Base-by-base conservation (phyloP, 345 rosid species). In the Gossypium sturtianum region DNA sequence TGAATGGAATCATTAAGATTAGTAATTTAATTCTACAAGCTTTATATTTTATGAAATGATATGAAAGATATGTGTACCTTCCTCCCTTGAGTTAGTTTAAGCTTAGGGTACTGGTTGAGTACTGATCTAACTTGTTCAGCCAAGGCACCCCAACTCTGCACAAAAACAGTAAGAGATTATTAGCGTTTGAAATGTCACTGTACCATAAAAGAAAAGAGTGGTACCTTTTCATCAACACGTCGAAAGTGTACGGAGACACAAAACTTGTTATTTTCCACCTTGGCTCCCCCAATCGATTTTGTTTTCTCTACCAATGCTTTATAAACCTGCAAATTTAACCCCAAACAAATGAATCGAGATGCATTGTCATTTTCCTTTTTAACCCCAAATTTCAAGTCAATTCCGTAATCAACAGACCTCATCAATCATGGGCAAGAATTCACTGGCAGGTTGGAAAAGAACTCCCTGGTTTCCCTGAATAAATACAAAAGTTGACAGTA, bases 231-330 rank as follows among this genome's bases (percentile, higher is more conserved):
- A 68, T 93, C 93, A 61, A 96, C 99, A 61, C 97, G 84, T 9
- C 99, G 84, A 76, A 88, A 96, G 82, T 96, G 99, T 57, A 96
- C 97, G 74, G 99, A 89, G 45, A 90, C 72, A 73, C 99, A 96
- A 49, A 96, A 96, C 83, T 96, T 96, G 89, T 96, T 96, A 78
- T 89, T 87, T 84, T 96, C 99, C 45, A 96, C 94, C 77, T 67
- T 81, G 11, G 89, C 93, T 74, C 99, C 98, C 0, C 87, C 86
- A 44, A 89, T 89, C 19, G 87, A 76, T 76, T 86, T 90, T 69
- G 91, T 91, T 79, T 86, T 87, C 79, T 91, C 87, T 71, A 80
- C 78, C 80, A 90, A 75, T 45, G 83, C 61, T 71, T 82, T 81
- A 71, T 81, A 83, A 56, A 87, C 90, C 94, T 89, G 82, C 49